Evolutionary conservation across 495 filamentous ascomycete species (phyloP), one percentile per base, ranked within the genome.

Genomic region (Neurospora tetraspora): DNA sequence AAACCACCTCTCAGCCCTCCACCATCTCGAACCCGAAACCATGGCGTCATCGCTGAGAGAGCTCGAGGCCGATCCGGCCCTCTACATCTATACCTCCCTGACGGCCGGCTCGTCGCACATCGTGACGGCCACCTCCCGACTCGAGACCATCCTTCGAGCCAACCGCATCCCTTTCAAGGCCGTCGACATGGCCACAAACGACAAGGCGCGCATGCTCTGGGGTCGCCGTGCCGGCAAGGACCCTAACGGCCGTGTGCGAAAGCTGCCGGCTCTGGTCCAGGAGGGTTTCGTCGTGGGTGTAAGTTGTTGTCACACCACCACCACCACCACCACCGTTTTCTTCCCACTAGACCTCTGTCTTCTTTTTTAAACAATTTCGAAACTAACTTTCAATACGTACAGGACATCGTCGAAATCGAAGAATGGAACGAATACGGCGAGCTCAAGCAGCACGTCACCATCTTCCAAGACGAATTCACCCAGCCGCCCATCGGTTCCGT

Each of bases 391-490:
- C 6, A 4, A 16, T 1, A 2, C 42, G 2, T 68, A 36, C 74
- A 97, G 94, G 96, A 98, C 79, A 85, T 97, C 34, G 93, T 97
- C 72, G 88, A 98, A 78, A 88, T 97, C 71, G 96, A 99, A 83
- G 96, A 98, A 79, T 98, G 96, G 96, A 99, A 99, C 82, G 96
- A 99, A 77, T 97, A 95, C 78, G 95, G 92, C 78, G 96, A 98
- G 84, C 87, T 99, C 71, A 94, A 96, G 80, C 88, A 96, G 80
- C 88, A 92, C 73, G 85, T 98, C 71, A 91, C 79, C 59, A 82
- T 87, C 76, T 84, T 83, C 82, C 83, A 85, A 81, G 78, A 89
- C 85, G 76, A 88, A 82, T 81, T 84, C 84, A 80, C 83, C 69
- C 82, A 81, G 71, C 86, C 78, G 37, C 79, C 74, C 79, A 85